Evolutionary conservation across 2,329 filamentous ascomycete species (phyloP), one percentile per base, ranked within the genome.

Genomic region (Gyromitra esculenta): DNA sequence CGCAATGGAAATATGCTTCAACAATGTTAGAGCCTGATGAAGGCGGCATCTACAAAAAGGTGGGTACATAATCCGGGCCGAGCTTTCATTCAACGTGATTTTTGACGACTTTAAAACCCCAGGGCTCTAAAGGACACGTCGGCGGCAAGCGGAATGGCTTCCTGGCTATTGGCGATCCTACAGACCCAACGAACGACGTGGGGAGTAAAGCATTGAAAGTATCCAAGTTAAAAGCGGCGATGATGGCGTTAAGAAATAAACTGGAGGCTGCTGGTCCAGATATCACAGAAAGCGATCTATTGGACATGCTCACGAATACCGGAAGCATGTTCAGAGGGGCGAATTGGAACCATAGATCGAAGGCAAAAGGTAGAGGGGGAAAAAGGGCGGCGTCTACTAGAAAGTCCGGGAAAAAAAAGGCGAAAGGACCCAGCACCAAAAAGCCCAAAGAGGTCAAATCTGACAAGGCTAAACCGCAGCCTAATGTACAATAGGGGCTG

Each of bases 41-140:
- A 64, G 72, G 72, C n/a, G 18, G n/a, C 15, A 71, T 75, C 18
- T 70, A 75, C 39, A 71, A 71, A 56, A 75, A 75, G 52, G 72
- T 65, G 18, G 52, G 59, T 50, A 57, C 68, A 43, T 65, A 15
- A 11, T 21, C 25, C n/a, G 8, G 11, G 37, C 57, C 1, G 18
- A 35, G 9, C 8, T 15, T 57, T 5, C 31, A 56, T 9, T 13
- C 13, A 5, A 15, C 11, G 18, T n/a, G 31, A 48, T 31, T 18
- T 35, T 15, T 71, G 4, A 65, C 25, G 7, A 41, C 5, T 18
- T 66, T 56, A 18, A 39, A 25, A 39, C 18, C 35, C 43, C 52
- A 75, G 72, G 72, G 65, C 2, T 41, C 65, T 35, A 18, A 21
- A 37, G 72, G 72, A 3, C 72, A 50, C 39, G 57, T 66, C 39